Evolutionary conservation across 495 filamentous ascomycete genomes (phyloP).

Genomic region (Daldinia bambusicola): DNA sequence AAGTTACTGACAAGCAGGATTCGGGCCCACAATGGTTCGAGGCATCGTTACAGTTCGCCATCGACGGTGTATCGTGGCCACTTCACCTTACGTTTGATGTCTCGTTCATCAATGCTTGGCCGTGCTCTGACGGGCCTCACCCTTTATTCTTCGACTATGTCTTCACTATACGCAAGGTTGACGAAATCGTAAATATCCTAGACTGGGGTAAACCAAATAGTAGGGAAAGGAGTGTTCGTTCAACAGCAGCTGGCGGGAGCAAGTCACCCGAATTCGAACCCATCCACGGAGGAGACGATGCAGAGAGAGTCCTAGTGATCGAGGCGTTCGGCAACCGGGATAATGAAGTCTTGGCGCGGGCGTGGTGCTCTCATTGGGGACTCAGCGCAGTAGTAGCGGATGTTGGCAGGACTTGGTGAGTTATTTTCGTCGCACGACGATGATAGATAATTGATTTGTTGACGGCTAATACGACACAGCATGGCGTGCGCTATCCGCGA

Average conservation of each 20-base stretch:
- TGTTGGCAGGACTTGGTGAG: constrained; percentile 71
- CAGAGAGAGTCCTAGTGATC: constrained; percentile 72
- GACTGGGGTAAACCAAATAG: constrained; percentile 64
- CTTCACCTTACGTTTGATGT: constrained; percentile 71
- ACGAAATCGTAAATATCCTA: constrained; percentile 68
- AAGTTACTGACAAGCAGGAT: constrained; percentile 35
- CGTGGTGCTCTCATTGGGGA: constrained; percentile 78
- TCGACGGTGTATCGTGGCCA: constrained; percentile 71
- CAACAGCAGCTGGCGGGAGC: constrained; percentile 38
- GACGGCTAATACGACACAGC: constrained; percentile 48
- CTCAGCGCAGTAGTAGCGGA: constrained; percentile 73
- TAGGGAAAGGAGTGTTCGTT: constrained; percentile 35
- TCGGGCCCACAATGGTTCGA: constrained; percentile 63
- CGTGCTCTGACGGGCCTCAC: constrained; percentile 75
- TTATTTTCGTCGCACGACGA: constrained; percentile 41
- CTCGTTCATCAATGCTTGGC: constrained; percentile 71
- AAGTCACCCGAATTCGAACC: constrained; percentile 21
- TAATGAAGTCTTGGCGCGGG: constrained; percentile 77
- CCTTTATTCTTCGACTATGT: constrained; percentile 74
- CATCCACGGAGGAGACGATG: constrained; percentile 49
- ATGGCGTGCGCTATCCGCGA: constrained; percentile 76
- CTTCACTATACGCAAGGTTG: constrained; percentile 63
- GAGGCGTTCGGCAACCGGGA: constrained; percentile 75
- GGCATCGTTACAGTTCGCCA: constrained; percentile 73
- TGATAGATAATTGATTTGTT: constrained; percentile 21